Evolutionary conservation across 345 rosid genomes (phyloP), one percentile per base, ranked within the genome.

Genomic region (Arabis hirsuta): DNA sequence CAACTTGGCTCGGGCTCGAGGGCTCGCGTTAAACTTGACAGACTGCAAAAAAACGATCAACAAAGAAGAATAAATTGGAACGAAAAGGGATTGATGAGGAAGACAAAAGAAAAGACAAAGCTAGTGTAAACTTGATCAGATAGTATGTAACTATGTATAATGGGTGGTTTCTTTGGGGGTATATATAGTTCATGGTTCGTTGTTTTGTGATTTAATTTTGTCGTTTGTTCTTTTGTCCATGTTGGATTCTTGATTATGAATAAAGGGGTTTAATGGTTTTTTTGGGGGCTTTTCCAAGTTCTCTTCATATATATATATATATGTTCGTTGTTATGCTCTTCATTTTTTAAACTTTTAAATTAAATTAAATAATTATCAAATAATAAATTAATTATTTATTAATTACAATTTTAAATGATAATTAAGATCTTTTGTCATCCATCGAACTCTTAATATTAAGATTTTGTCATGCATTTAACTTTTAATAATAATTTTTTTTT

Each of bases 1-100:
- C 87, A 6, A 27, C 84, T 29, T 84, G 83, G 81, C 82, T 89
- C 26, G 89, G 90, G 58, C 97, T 94, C 1, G 92, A 94, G 46
- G 96, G 92, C 9, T 87, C 81, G n/a, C 82, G 83, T 50, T 78
- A 71, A 71, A 26, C 29, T 58, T 20, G 9, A 54, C 24, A 56
- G 20, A 57, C 38, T 27, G 65, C 44, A 14, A 56, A 69, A 58
- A 58, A 54, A 62, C 52, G 19, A 62, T 64, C 65, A 46, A 62
- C 45, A 62, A 69, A n/a, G 14, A 58, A 41, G 24, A 67, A 74
- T 59, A 74, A 58, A 4, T 16, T 16, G 50, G 46, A 62, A 44
- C 8, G 32, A 12, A 69, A 34, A 48, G 12, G 29, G 5, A 73
- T 11, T 41, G 41, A 55, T 51, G 55, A 31, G 36, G 26, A 12